phyloP scores from a whole-genome alignment of 495 filamentous ascomycete genomes.

The Aspergillus carlsbadensis region DNA sequence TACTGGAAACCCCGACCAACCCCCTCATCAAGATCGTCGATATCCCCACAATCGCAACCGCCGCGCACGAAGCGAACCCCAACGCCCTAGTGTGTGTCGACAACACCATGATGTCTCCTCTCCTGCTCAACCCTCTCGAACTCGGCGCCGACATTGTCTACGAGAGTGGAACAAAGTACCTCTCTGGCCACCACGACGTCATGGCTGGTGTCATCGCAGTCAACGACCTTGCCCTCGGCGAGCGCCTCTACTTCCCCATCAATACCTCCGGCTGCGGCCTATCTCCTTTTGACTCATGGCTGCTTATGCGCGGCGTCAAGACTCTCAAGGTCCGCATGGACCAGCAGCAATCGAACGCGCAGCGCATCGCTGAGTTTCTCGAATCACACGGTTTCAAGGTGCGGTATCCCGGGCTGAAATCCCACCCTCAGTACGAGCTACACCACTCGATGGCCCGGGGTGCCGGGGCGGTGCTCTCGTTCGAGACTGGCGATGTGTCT shows the following conservation, averaged over 20 bases:
- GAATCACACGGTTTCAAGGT: constrained; percentile 91
- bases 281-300: constrained; percentile 92
- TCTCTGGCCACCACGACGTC: constrained; percentile 96
- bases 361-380: constrained; percentile 87
- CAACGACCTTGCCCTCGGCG: constrained; percentile 75
- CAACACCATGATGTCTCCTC: constrained; percentile 97
- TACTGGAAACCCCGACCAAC: constrained; percentile 95
- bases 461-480: constrained; percentile 89
- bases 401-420: constrained; percentile 88
- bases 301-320: constrained; percentile 91
- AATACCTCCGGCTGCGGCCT: constrained; percentile 93
- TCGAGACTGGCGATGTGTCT: constrained; percentile 84
- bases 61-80: constrained; percentile 76
- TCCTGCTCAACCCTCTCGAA: constrained; percentile 88
- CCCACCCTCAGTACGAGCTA: constrained; percentile 93
- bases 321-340: constrained; percentile 97
- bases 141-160: constrained; percentile 95
- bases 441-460: constrained; percentile 94
- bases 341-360: constrained; percentile 91
- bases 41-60: constrained; percentile 70
- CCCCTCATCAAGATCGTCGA: constrained; percentile 98
- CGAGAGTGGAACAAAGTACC: constrained; percentile 95
- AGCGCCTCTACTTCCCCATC: constrained; percentile 93
- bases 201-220: constrained; percentile 96
- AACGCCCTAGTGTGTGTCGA: constrained; percentile 86